These are phyloP conservation scores for Sutorius australiensis DNA, from an alignment of 768 basidiomycete genomes.

Conservation along the genomic window DNA sequence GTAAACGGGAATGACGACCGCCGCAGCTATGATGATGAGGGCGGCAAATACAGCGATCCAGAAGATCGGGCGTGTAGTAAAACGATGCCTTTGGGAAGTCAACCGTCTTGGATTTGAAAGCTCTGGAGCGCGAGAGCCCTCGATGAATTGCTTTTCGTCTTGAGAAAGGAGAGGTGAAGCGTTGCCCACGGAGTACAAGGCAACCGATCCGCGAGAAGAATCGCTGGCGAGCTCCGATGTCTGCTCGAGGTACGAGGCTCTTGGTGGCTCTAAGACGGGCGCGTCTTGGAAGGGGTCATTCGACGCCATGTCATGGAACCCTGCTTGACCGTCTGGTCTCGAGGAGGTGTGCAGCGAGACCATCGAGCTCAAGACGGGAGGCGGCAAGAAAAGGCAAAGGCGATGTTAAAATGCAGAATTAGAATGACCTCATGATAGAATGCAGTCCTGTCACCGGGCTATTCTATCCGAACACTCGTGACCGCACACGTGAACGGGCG, in stretches of 20 bases:
- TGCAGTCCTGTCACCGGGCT: not conserved
- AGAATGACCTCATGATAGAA: not conserved
- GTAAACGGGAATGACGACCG: slow-evolving; percentile 43
- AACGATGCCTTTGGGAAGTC: slow-evolving; percentile 14
- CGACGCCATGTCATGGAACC: slow-evolving; percentile 4
- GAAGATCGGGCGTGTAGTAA: slow-evolving; percentile 20
- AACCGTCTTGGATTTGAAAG: not conserved
- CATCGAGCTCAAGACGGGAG: not conserved
- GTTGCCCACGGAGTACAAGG: slow-evolving; percentile 19
- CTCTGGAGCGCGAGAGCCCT: slow-evolving; percentile 1
- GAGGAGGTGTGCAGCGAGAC: slow-evolving; percentile 10
- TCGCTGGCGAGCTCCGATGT: slow-evolving; percentile 12
- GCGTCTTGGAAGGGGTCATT: slow-evolving; percentile 9
- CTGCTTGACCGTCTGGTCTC: slow-evolving; percentile 20
- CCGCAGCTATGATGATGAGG: slow-evolving; percentile 31
- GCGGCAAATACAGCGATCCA: slow-evolving; percentile 30
- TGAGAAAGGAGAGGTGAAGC: slow-evolving; percentile 23
- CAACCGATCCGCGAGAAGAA: slow-evolving; percentile 24
- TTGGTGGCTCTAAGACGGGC: slow-evolving; percentile 15
- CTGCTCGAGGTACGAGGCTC: slow-evolving; percentile 27
- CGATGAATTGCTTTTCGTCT: slow-evolving; percentile 14
- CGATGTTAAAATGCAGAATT: not conserved
- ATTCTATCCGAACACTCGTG: not conserved
- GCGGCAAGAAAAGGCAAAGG: not conserved
- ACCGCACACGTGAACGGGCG: slow-evolving; percentile 5